Evolutionary conservation across 129 eudicot genomes (phyloP), one percentile per base, ranked within the genome.

Genomic region (Tagetes erecta): DNA sequence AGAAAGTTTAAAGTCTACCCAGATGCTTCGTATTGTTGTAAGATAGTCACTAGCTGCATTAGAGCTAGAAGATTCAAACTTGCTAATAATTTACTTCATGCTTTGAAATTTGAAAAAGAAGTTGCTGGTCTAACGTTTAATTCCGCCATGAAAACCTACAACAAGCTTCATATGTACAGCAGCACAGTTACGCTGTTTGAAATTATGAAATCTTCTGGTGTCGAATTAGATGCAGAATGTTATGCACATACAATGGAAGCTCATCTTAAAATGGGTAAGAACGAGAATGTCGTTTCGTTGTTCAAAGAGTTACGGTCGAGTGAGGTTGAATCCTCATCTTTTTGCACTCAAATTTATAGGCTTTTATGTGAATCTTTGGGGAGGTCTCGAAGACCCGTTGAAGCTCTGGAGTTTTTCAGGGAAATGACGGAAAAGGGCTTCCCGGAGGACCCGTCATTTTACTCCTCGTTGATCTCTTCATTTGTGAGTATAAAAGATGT

Each of bases 101-200:
- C 85, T 58, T 74, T 87, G 50, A 76, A 73, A 73, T 40, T 36
- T 44, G 86, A 87, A 63, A 50, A 74, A 69, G 75, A 71, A 62
- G 78, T 86, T 80, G 88, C 96, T 41, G 76, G 84, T 79, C 63
- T 65, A 64, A 88, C 84, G 39, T 85, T 85, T 62, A 89, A 86
- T 73, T 67, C 91, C 12, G 97, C 99, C 35, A 83, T 94, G 93
- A 88, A 79, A 83, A 82, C 88, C 13, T 94, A 81, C 81, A 94
- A 91, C 65, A 87, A 91, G 88, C 84, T 94, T 81, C 97, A 94
- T 79, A 90, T 94, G 99, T 90, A 86, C 56, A 80, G 91, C 63
- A 85, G 88, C 68, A 78, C 92, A 6, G 57, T 84, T 67, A 75
- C 53, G 39, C 64, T 84, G 67, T 88, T 80, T 64, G 83, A 86